phyloP scores from a whole-genome alignment of 176 grass and related monocot genomes.

The Juncus effusus region DNA sequence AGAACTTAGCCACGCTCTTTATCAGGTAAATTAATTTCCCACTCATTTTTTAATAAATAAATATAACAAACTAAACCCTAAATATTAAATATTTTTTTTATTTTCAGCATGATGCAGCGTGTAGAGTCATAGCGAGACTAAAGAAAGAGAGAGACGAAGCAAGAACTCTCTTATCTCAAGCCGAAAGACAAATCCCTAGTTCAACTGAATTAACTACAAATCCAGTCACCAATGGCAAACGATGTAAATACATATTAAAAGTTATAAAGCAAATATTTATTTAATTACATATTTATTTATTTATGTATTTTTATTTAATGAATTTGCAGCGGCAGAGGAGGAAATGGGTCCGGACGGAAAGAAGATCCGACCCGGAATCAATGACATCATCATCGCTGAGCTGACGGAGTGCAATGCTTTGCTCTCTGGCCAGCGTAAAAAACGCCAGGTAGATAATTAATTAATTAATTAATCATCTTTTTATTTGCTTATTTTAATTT shows the following conservation, averaged over 20 bases:
- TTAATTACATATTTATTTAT: neutral
- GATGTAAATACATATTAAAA: conserved; percentile 41
- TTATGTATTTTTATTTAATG: conserved; percentile 5
- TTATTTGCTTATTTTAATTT: neutral
- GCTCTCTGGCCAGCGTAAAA: conserved; percentile 94
- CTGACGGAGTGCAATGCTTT: conserved; percentile 87
- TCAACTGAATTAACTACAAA: conserved; percentile 34
- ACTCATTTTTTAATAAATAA: neutral
- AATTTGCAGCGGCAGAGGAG: conserved; percentile 63
- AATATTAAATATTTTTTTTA: conserved; percentile 14
- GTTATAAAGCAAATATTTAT: neutral
- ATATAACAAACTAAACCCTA: neutral
- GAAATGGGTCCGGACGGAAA: conserved; percentile 85
- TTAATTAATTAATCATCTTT: conserved; percentile 1
- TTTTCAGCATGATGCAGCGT: conserved; percentile 94
- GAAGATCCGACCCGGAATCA: conserved; percentile 89
- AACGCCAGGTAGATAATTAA: conserved; percentile 65
- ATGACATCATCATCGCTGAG: conserved; percentile 72
- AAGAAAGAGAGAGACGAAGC: conserved; percentile 99
- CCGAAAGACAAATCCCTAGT: conserved; percentile 74
- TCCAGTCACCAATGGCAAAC: conserved; percentile 73
- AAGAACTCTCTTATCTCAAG: conserved; percentile 82
- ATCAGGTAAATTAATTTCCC: conserved; percentile 56
- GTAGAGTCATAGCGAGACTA: conserved; percentile 97
- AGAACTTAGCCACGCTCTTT: conserved; percentile 96